Percentiles rank a stretch among this genome's conserved stretches.
phyloP scores from a whole-genome alignment of 768 basidiomycete genomes.

The Agaricus blazei region DNA sequence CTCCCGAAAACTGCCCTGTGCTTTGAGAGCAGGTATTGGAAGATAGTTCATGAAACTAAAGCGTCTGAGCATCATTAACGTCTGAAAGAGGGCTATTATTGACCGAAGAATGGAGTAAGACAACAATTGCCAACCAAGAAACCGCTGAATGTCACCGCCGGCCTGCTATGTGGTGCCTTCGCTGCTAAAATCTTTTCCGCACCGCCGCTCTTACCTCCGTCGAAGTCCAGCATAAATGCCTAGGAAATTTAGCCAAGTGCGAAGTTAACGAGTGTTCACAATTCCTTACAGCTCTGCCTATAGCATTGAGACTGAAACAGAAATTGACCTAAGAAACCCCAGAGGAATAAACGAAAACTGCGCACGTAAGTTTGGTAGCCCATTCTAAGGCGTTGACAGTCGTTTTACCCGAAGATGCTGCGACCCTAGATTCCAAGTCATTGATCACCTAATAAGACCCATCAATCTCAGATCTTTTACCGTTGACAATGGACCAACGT shows the following conservation, averaged over 20 bases:
- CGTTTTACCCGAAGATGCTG: too few species aligned
- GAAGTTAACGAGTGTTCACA: too few species aligned
- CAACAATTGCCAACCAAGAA: background rate
- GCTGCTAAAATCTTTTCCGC: slow-evolving; percentile 21
- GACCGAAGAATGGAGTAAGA: background rate
- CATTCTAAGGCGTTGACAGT: too few species aligned
- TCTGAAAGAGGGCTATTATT: slow-evolving; percentile 10
- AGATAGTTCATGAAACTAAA: slow-evolving; percentile 21
- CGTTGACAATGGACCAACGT: too few species aligned
- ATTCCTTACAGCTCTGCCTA: slow-evolving; percentile 6
- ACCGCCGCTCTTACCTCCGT: slow-evolving; percentile 22
- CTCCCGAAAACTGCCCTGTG: slow-evolving; percentile 12
- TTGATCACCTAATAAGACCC: too few species aligned
- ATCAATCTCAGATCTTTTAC: too few species aligned
- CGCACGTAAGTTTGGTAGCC: too few species aligned
- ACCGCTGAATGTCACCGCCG: slow-evolving; percentile 13
- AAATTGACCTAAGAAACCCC: background rate
- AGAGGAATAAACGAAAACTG: too few species aligned
- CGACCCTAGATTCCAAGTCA: too few species aligned
- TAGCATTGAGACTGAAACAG: slow-evolving; percentile 11
- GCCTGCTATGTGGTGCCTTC: slow-evolving; percentile 20
- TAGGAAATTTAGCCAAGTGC: background rate
- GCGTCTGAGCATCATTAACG: slow-evolving; percentile 19
- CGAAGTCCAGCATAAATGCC: slow-evolving; percentile 30
- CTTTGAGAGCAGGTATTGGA: slow-evolving; percentile 13